Percentiles rank a stretch among this genome's conserved stretches.
phyloP scores from a whole-genome alignment of 106 monocot genomes.

The Xerophyta viscosa region DNA sequence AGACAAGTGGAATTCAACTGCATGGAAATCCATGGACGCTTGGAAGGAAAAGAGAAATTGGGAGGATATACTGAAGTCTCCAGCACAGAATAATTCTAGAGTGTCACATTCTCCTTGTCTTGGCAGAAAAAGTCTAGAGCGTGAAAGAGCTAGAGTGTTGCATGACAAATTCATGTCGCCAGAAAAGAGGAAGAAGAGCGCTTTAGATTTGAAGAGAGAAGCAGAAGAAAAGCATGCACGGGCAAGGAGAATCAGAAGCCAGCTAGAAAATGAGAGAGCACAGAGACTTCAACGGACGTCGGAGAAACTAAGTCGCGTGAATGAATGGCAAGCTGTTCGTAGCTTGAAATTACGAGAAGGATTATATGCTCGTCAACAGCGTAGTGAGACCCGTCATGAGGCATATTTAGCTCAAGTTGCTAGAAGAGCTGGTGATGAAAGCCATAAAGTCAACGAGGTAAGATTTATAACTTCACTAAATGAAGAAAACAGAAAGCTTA shows the following conservation, averaged over 20 bases:
- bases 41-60: slow-evolving; percentile 98
- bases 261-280: slow-evolving; percentile 84
- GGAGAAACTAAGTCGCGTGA: slow-evolving; percentile 90
- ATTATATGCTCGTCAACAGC: slow-evolving; percentile 85
- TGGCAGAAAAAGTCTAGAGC: slow-evolving; percentile 66
- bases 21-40: slow-evolving; percentile 91
- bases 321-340: slow-evolving; percentile 95
- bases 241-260: slow-evolving; percentile 77
- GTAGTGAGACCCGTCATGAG: slow-evolving; percentile 83
- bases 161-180: slow-evolving; percentile 96
- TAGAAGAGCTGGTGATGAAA: slow-evolving; percentile 95
- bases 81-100: slow-evolving; percentile 42
- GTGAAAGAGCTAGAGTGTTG: slow-evolving; percentile 60
- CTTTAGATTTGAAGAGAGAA: slow-evolving; percentile 83
- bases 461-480: slow-evolving; percentile 97
- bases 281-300: slow-evolving; percentile 88
- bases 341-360: slow-evolving; percentile 75
- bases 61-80: slow-evolving; percentile 93
- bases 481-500: slow-evolving; percentile 94
- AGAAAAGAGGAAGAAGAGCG: slow-evolving; percentile 83
- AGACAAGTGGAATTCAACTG: slow-evolving; percentile 38
- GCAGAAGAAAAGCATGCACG: slow-evolving; percentile 96
- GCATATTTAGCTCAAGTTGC: slow-evolving; percentile 93
- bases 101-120: slow-evolving; percentile 60
- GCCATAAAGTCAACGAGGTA: slow-evolving; percentile 97